Conservation (phyloP, 345 rosid genomes). For the Bruguiera gymnorhiza region DNA sequence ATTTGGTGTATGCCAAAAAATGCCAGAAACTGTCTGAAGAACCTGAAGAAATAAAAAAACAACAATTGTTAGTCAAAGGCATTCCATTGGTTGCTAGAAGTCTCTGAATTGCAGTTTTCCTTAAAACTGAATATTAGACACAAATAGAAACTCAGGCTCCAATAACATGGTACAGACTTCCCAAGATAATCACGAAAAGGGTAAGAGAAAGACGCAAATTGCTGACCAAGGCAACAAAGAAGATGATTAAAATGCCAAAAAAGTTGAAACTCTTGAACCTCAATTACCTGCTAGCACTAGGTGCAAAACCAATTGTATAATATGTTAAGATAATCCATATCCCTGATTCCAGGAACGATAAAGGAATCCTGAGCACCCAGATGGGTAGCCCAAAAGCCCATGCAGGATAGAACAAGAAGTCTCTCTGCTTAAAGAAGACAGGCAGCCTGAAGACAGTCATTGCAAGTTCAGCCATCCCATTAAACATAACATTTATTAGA, state of each 20-base stretch:
- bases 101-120: not conserved
- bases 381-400: constrained; percentile 49
- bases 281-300: constrained; percentile 41
- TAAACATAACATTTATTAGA: constrained; percentile 48
- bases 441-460: constrained; percentile 46
- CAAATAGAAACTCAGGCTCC: too few species aligned
- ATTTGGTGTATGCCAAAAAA: constrained; percentile 73
- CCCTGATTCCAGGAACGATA: constrained; percentile 39
- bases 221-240: not conserved
- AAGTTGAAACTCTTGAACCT: not conserved
- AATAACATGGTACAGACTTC: not conserved
- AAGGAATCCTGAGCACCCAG: constrained; percentile 43
- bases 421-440: constrained; percentile 45
- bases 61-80: not conserved
- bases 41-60: constrained; percentile 38
- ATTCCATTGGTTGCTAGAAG: too few species aligned
- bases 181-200: not conserved
- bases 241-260: not conserved
- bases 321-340: constrained; percentile 48
- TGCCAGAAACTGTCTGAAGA: constrained; percentile 69
- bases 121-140: too few species aligned
- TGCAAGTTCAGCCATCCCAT: constrained; percentile 53
- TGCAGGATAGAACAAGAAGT: constrained; percentile 42
- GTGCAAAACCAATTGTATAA: constrained; percentile 51
- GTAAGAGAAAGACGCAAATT: not conserved